Evolutionary conservation across 148 eudicot species (phyloP), one percentile per base, ranked within the genome.

Genomic region (Fagopyrum homotropicum): DNA sequence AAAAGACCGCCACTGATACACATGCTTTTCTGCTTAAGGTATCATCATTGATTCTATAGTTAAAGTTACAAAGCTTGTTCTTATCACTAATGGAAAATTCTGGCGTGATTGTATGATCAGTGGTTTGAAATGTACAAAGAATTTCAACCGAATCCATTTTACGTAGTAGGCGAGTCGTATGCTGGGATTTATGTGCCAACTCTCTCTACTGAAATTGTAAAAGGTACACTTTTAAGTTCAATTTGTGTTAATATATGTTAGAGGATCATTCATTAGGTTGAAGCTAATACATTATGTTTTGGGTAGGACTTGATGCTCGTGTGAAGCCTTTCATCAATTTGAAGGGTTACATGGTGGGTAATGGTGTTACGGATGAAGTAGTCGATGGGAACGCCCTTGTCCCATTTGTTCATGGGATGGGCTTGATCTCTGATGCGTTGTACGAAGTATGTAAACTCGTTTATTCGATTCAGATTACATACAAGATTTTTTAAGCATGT

Each of bases 121-220:
- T 95, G 99, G 99, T 92, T 95, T 72, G 86, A 79, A 68, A 73
- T 95, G 69, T 92, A 90, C 78, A 85, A 87, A 4, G 94, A 92
- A 78, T 95, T 80, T 81, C 88, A 81, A 30, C 75, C 81, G 9
- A 95, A 95, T 79, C 89, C 99, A 17, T 95, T 95, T 83, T 92
- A 82, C 78, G 88, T 95, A 72, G 45, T 87, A 44, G 99, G 99
- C 26, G 99, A 95, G 77, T 95, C 99, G 22, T 95, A 92, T 80
- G 99, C 99, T 76, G 99, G 99, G 77, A 76, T 95, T 16, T 95
- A 95, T 80, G 94, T 95, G 72, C 99, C 99, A 26, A 95, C 98
- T 48, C 90, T 95, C 77, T 81, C 97, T 73, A 76, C 76, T 80
- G 93, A 92, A 86, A 86, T 95, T 9, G 93, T 83, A 6, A 84